These are phyloP conservation scores for Candida dubliniensis DNA, from an alignment of 1,139 yeast genomes.

Conservation along the genomic window DNA sequence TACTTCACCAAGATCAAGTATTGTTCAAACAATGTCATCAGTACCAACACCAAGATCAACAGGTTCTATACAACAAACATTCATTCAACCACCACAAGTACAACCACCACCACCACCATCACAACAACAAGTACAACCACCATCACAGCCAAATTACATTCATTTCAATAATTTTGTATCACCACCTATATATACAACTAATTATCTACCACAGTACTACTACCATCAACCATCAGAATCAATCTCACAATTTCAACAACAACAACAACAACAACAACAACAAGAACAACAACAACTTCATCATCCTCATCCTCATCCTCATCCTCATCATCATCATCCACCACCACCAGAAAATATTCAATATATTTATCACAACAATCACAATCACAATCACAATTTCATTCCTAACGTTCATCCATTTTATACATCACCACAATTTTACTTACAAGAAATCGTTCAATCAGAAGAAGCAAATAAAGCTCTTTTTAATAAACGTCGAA, in stretches of 20 bases:
- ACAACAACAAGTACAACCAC: conserved; percentile 3
- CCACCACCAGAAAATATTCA: no score
- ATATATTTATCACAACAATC: neutral
- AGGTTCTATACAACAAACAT: conserved; percentile 1
- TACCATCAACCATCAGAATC: conserved; percentile 5
- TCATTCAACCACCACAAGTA: conserved; percentile 2
- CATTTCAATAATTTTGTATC: neutral
- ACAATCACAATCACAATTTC: conserved; percentile 9
- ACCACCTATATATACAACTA: neutral
- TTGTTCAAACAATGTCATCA: no score
- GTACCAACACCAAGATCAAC: no score
- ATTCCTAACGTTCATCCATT: no score
- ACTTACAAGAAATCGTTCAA: no score
- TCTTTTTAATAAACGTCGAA: conserved; percentile 40
- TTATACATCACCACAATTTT: conserved; percentile 8
- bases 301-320: conserved; percentile 12
- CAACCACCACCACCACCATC: conserved; percentile 3
- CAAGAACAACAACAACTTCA: conserved; percentile 11
- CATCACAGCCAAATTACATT: conserved; percentile 2
- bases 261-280: conserved; percentile 4
- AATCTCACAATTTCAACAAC: neutral
- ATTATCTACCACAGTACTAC: conserved; percentile 3
- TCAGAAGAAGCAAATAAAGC: conserved; percentile 34
- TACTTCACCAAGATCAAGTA: no score
- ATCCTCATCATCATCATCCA: conserved; percentile 11